Base-by-base conservation (phyloP, 345 rosid species). In the Turritis glabra region DNA sequence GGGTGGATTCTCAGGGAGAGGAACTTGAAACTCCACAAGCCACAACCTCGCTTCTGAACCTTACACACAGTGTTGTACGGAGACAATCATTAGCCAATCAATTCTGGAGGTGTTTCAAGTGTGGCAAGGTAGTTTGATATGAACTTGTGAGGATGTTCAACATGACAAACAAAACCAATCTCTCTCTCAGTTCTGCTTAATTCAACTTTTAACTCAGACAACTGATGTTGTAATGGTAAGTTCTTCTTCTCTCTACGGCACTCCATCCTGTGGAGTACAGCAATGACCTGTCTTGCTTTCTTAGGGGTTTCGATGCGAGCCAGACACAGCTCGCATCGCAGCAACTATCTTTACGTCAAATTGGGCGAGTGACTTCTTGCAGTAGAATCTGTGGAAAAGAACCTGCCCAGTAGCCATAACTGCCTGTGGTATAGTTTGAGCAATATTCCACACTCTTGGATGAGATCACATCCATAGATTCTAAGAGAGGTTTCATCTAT, bases 331-430 rank as follows among this genome's bases (percentile, higher is more conserved):
- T n/a, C n/a, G n/a, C n/a, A n/a, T 90, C 18, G 99, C 97, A 5
- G 97, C 97, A 75, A 92, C 97, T 79, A 87, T 92, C 97, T 95
- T 95, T 19, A 85, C 98, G 75, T 92, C 89, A 52, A 95, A 95
- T 11, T 88, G 89, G 22, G 90, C 90, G 72, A 95, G 82, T 14
- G 98, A 95, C 73, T 92, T 95, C 85, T 90, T 95, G 89, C 99
- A 92, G 70, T 88, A 92, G 79, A 92, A 92, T 2, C 94, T 91
- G 64, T 92, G 98, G 59, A 95, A 95, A 37, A 95, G 80, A 74
- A 95, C 99, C 72, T 95, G 99, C 9, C 96, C 99, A 17, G 99
- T 95, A 26, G 97, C 99, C 97, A 95, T 95, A 68, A 92, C 97
- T 27, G 97, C 98, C 69, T 95, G 99, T 27, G 94, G 96, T 92